phyloP scores from a whole-genome alignment of 352 stramenopile species.

The Ophiocytium majus region DNA sequence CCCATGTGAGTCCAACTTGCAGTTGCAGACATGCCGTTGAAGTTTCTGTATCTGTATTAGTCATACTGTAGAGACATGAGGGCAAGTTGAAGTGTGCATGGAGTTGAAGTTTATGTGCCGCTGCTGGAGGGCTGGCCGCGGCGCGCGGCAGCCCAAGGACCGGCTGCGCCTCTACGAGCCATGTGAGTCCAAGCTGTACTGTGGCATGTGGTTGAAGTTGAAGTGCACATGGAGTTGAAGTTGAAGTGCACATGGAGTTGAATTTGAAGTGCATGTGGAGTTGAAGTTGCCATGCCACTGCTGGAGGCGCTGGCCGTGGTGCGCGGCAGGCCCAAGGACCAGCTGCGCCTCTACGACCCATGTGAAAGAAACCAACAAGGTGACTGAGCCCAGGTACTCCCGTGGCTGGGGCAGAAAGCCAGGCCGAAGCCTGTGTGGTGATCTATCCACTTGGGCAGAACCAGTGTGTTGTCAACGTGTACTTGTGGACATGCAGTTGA shows the following conservation, averaged over 20 bases:
- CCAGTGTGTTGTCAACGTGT: too few species aligned
- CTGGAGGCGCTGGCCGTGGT: conserved; percentile 28
- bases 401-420: too few species aligned
- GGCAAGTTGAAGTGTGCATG: conserved; percentile 37
- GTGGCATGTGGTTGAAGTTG: too few species aligned
- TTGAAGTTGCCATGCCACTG: conserved; percentile 47
- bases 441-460: too few species aligned
- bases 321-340: conserved; percentile 29
- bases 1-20: conserved; percentile 29
- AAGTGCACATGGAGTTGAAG: too few species aligned
- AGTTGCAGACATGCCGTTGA: conserved; percentile 11
- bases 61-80: too few species aligned
- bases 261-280: conserved; percentile 26
- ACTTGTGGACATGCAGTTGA: too few species aligned
- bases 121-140: conserved; percentile 34
- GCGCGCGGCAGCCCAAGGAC: conserved; percentile 25
- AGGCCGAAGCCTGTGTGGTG: too few species aligned
- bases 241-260: neutral
- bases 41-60: conserved; percentile 35
- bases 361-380: too few species aligned
- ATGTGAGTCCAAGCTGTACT: conserved; percentile 13
- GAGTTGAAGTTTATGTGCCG: conserved; percentile 39
- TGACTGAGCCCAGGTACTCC: too few species aligned
- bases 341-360: conserved; percentile 51
- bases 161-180: conserved; percentile 50